phyloP scores from a whole-genome alignment of 2,329 filamentous ascomycete genomes.

The Monilinia laxa region DNA sequence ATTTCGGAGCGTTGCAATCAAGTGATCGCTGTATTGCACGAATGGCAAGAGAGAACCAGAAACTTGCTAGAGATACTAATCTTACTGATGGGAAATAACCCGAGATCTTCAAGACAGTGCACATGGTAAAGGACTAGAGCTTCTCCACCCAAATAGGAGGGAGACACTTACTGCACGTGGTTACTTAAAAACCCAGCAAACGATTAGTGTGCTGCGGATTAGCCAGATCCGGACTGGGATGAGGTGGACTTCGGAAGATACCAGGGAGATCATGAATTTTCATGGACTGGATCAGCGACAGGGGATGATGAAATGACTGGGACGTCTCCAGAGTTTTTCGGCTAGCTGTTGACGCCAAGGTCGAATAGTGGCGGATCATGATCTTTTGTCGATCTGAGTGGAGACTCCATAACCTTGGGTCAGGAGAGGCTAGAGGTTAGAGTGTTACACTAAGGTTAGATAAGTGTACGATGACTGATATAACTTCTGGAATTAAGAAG shows the following conservation, averaged over 20 bases:
- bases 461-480: constrained; percentile 6
- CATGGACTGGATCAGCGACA: constrained; percentile 2
- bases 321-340: not conserved
- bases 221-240: not conserved
- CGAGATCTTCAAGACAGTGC: constrained; percentile 6
- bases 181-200: not conserved
- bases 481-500: not conserved
- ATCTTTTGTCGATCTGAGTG: not conserved
- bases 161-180: not conserved
- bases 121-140: not conserved
- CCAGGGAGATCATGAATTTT: not conserved
- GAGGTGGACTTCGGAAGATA: not conserved
- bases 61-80: too few relatives aligned
- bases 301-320: not conserved
- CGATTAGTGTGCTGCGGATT: not conserved
- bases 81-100: not conserved
- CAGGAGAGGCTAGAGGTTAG: too few relatives aligned
- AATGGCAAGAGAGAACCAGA: too few relatives aligned
- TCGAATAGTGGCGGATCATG: not conserved
- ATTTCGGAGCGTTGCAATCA: not conserved
- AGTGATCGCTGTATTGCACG: too few relatives aligned
- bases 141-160: not conserved
- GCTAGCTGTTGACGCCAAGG: not conserved
- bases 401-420: not conserved
- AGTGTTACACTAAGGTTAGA: not conserved